A percentile compares a stretch with the other conserved stretches of the same genome.
Evolutionary conservation across 129 eudicot species (phyloP).

Genomic region (Lactuca saligna): DNA sequence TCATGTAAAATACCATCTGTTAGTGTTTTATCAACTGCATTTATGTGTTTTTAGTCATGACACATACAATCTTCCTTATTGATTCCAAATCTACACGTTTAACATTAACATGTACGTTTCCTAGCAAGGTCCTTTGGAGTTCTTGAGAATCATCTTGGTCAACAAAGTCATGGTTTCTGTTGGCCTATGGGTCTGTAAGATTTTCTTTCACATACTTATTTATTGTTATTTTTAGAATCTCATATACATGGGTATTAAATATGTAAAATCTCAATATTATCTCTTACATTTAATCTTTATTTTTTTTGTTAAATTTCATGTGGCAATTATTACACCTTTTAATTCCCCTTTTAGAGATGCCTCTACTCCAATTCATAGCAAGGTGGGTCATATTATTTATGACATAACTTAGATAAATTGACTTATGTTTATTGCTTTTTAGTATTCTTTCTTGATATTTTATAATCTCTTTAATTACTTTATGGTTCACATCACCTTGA

Average conservation of each 20-base stretch:
- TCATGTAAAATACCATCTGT: not conserved
- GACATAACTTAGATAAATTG: too few species aligned
- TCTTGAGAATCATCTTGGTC: constrained; percentile 99
- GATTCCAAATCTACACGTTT: constrained; percentile 5
- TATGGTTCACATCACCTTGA: too few species aligned
- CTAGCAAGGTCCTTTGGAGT: constrained; percentile 92
- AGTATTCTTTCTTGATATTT: too few species aligned
- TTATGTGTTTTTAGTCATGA: too few species aligned
- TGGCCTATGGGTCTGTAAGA: constrained; percentile 99
- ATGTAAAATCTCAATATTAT: not conserved
- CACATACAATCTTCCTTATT: too few species aligned
- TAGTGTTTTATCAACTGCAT: not conserved
- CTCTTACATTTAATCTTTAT: not conserved
- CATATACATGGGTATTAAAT: constrained; percentile 3
- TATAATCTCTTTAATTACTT: too few species aligned
- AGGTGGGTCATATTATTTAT: too few species aligned
- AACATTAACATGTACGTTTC: constrained; percentile 72
- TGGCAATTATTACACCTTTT: constrained; percentile 89
- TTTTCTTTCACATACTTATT: constrained; percentile 1
- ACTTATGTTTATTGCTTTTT: too few species aligned
- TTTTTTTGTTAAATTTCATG: constrained; percentile 37
- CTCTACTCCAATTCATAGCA: constrained; percentile 74
- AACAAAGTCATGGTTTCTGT: constrained; percentile 97
- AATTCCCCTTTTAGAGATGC: constrained; percentile 94
- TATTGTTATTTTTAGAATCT: not conserved